These are phyloP conservation scores for Colletotrichum theobromicola DNA, from an alignment of 2,329 filamentous ascomycete species.

Conservation along the genomic window DNA sequence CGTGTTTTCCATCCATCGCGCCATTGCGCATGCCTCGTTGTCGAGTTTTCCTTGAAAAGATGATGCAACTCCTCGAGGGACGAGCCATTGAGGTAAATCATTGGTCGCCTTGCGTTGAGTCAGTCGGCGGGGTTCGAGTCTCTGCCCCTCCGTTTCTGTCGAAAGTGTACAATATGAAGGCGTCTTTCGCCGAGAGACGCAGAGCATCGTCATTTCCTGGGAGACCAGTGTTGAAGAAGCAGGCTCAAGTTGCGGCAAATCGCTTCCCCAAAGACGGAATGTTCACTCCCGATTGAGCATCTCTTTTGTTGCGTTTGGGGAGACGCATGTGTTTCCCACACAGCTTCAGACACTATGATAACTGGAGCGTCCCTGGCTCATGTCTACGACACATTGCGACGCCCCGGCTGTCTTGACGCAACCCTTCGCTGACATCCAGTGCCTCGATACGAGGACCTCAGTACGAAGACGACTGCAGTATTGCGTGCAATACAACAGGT, in stretches of 20 bases:
- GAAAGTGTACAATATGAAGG: not conserved
- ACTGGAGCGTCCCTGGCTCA: not conserved
- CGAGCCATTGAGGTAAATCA: not conserved
- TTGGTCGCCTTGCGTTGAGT: conserved; percentile 1
- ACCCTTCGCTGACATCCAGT: not conserved
- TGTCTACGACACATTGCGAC: not conserved
- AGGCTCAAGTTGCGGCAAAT: not conserved
- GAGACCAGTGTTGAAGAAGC: no score
- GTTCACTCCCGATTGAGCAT: not conserved
- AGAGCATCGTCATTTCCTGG: not conserved
- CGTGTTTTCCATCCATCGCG: not conserved
- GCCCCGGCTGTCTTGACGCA: not conserved
- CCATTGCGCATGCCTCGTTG: not conserved
- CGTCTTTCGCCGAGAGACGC: not conserved
- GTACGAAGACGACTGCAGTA: not conserved
- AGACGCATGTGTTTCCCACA: no score
- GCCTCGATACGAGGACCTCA: not conserved
- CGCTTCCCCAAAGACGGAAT: not conserved
- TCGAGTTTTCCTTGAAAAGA: not conserved
- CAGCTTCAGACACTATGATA: not conserved
- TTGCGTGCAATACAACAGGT: not conserved
- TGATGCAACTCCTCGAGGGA: not conserved
- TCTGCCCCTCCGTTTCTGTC: not conserved
- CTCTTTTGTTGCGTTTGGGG: fast-evolving
- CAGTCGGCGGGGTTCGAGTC: not conserved